phyloP scores from a whole-genome alignment of 164 flowering plant species.

The Umbilicus rupestris region DNA sequence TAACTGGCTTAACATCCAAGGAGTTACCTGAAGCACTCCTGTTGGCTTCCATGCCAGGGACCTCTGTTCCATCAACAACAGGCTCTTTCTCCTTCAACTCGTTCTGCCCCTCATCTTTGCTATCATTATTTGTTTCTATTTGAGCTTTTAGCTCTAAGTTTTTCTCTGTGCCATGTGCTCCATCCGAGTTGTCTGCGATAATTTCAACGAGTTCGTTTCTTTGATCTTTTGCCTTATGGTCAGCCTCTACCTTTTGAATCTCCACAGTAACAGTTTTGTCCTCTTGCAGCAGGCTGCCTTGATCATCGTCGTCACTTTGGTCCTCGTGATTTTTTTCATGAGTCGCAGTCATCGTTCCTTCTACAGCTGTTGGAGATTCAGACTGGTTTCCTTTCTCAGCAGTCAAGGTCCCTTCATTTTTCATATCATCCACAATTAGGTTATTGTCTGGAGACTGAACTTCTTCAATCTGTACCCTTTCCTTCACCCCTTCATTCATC shows the following conservation, averaged over 20 bases:
- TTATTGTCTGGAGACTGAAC: background rate
- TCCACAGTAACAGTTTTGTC: background rate
- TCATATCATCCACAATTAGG: background rate
- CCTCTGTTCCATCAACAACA: slow-evolving; percentile 64
- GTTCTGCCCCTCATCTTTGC: slow-evolving; percentile 18
- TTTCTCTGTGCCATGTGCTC: background rate
- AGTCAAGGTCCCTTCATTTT: background rate
- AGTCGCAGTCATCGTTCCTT: background rate
- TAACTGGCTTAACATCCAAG: slow-evolving; percentile 26
- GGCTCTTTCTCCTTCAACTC: slow-evolving; percentile 46
- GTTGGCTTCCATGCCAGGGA: slow-evolving; percentile 36
- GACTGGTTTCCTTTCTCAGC: background rate
- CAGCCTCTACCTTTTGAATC: background rate
- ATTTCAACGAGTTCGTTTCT: background rate
- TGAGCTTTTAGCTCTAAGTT: slow-evolving; percentile 1
- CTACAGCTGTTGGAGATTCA: background rate
- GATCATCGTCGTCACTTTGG: background rate
- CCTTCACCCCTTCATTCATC: background rate
- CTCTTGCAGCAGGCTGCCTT: background rate
- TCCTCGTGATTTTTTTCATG: background rate
- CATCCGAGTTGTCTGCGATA: background rate
- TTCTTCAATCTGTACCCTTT: background rate
- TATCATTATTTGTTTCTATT: slow-evolving; percentile 12
- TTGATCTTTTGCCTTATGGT: background rate
- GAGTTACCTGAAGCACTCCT: slow-evolving; percentile 27